Evolutionary conservation across 2,329 filamentous ascomycete genomes (phyloP).

Genomic region (Hymenoscyphus fraxineus): DNA sequence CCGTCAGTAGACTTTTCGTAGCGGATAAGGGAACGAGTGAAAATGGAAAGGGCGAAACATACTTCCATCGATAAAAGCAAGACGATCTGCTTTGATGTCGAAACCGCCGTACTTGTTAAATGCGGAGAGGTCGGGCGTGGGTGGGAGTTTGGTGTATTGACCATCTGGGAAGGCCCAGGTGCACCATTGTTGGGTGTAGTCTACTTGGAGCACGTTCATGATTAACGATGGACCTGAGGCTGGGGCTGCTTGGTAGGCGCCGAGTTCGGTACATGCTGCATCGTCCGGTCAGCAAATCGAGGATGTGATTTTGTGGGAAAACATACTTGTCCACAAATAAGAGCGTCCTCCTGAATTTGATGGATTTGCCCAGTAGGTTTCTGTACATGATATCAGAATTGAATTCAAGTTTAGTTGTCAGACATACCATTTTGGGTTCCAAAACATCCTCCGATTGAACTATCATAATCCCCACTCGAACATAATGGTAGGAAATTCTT

Average conservation of each 20-base stretch:
- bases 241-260: constrained; percentile 47
- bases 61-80: constrained; percentile 50
- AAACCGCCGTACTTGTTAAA: constrained; percentile 47
- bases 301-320: background rate
- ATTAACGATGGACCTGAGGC: constrained; percentile 43
- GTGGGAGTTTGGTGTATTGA: constrained; percentile 42
- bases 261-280: constrained; percentile 43
- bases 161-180: constrained; percentile 50
- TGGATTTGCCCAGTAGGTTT: constrained; percentile 42
- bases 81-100: constrained; percentile 43
- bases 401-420: background rate
- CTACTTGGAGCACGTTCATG: constrained; percentile 43
- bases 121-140: constrained; percentile 39
- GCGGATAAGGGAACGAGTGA: background rate
- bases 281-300: constrained; percentile 1
- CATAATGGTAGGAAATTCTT: constrained; percentile 43
- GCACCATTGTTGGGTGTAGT: constrained; percentile 51
- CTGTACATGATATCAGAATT: constrained; percentile 23
- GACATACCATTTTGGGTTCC: constrained; percentile 31
- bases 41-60: constrained; percentile 14
- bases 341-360: constrained; percentile 41
- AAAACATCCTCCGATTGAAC: constrained; percentile 41
- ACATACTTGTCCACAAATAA: constrained; percentile 45
- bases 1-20: constrained; percentile 6
- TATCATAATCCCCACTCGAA: constrained; percentile 39